Percentiles rank a stretch among this genome's conserved stretches.
Conservation (phyloP, 345 rosid species). For the Lepidium africanum region DNA sequence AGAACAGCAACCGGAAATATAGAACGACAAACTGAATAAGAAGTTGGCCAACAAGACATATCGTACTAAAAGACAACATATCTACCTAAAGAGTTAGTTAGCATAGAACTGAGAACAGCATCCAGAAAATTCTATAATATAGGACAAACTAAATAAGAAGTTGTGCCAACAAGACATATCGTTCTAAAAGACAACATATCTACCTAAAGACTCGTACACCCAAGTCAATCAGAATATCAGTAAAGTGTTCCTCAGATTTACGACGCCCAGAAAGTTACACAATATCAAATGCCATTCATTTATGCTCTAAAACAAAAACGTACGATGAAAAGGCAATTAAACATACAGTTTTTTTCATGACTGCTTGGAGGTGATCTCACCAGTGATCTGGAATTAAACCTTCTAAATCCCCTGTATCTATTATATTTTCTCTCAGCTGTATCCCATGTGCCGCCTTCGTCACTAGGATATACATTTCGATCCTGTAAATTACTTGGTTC, state of each 20-base stretch:
- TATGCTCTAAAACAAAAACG: not conserved
- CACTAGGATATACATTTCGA: conserved; percentile 35
- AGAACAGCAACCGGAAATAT: too few relatives aligned
- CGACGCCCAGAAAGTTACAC: not conserved
- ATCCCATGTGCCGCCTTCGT: conserved; percentile 40
- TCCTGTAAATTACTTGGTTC: conserved; percentile 36
- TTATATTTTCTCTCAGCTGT: conserved; percentile 44
- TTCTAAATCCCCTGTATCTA: conserved; percentile 36
- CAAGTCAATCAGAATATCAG: not conserved
- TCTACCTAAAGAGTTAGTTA: too few relatives aligned
- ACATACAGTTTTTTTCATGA: conserved; percentile 62
- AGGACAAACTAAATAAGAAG: conserved; percentile 2
- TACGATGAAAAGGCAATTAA: not conserved
- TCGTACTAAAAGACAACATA: too few relatives aligned
- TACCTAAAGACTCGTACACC: not conserved
- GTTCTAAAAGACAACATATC: not conserved
- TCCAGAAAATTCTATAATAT: not conserved
- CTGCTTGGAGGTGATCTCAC: conserved; percentile 44
- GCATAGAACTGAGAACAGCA: not conserved
- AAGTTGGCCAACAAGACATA: too few relatives aligned
- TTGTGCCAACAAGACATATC: not conserved
- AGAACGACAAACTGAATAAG: too few relatives aligned
- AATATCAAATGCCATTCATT: not conserved
- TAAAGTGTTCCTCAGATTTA: not conserved
- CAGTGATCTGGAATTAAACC: conserved; percentile 38